A percentile compares a stretch with the other conserved stretches of the same genome.
phyloP scores from a whole-genome alignment of 225 moss, liverwort and hornwort species.

The Bryum argenteum region DNA sequence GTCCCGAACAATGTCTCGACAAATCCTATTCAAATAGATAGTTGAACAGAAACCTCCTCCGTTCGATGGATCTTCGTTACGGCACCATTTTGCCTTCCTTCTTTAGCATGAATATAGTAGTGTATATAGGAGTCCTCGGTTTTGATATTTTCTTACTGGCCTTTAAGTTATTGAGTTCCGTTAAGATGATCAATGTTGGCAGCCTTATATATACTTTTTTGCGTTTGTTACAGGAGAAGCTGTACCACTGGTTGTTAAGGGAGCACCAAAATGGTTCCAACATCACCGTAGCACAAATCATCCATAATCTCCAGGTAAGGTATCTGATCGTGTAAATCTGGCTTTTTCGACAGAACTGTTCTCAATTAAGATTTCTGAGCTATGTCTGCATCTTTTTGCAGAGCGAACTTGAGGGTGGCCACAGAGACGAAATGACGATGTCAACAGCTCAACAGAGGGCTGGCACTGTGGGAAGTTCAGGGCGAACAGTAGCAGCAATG shows the following conservation, averaged over 20 bases:
- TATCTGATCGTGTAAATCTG: background rate
- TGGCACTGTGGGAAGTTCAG: slow-evolving; percentile 46
- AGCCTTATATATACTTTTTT: background rate
- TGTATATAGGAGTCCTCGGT: too few species aligned
- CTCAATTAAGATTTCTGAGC: background rate
- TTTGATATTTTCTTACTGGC: too few species aligned
- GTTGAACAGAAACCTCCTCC: too few species aligned
- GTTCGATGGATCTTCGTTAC: too few species aligned
- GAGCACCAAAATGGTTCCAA: slow-evolving; percentile 62
- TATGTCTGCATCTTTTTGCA: slow-evolving; percentile 28
- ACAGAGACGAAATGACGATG: slow-evolving; percentile 89
- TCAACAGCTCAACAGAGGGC: slow-evolving; percentile 71
- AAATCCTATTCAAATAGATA: too few species aligned
- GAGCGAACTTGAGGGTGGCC: slow-evolving; percentile 76
- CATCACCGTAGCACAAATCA: slow-evolving; percentile 56
- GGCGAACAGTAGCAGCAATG: slow-evolving; percentile 48
- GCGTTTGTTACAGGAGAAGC: slow-evolving; percentile 51
- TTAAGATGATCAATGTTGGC: background rate
- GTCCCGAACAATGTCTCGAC: too few species aligned
- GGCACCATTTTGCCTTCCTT: too few species aligned
- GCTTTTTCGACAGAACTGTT: too few species aligned
- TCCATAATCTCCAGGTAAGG: slow-evolving; percentile 56
- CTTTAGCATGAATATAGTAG: too few species aligned
- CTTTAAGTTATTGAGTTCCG: too few species aligned
- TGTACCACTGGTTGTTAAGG: slow-evolving; percentile 63